Conservation (phyloP, 768 basidiomycete genomes). For the Leucocoprinus leucothites region DNA sequence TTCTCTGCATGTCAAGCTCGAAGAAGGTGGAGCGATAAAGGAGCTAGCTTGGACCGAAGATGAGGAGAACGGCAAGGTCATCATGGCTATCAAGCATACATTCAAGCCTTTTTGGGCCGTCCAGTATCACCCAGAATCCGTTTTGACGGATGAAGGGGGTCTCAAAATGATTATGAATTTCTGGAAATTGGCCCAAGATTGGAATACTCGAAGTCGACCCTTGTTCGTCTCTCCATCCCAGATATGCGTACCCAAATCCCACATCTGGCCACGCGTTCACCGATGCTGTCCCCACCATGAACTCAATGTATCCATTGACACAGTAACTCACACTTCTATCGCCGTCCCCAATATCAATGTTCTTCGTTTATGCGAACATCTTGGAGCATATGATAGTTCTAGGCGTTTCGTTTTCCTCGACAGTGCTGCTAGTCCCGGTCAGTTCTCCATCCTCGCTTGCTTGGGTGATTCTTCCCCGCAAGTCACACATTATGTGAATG, state of each 20-base stretch:
- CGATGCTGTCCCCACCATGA: constrained; percentile 21
- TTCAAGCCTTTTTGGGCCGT: constrained; percentile 80
- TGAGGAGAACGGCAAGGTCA: constrained; percentile 60
- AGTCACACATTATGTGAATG: constrained; percentile 55
- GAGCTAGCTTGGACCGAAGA: constrained; percentile 75
- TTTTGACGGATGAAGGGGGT: constrained; percentile 68
- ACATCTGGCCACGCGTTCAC: constrained; percentile 52
- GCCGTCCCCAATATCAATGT: constrained; percentile 39
- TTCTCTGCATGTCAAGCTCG: constrained; percentile 62
- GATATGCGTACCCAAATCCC: constrained; percentile 34
- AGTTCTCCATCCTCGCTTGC: constrained; percentile 69
- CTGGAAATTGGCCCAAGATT: constrained; percentile 63
- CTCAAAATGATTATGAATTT: constrained; percentile 70
- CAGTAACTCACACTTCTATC: constrained; percentile 32
- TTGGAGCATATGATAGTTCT: constrained; percentile 55
- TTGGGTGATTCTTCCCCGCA: constrained; percentile 49
- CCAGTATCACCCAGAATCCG: constrained; percentile 88
- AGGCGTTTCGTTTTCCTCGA: constrained; percentile 74
- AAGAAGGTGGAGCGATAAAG: constrained; percentile 48
- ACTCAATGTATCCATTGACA: constrained; percentile 20
- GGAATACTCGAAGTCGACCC: constrained; percentile 39
- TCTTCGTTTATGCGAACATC: constrained; percentile 53
- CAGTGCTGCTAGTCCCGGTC: constrained; percentile 73
- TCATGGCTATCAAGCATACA: constrained; percentile 72
- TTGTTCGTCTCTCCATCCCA: constrained; percentile 39